Base-by-base conservation (phyloP, 345 rosid genomes). In the Laguncularia racemosa region DNA sequence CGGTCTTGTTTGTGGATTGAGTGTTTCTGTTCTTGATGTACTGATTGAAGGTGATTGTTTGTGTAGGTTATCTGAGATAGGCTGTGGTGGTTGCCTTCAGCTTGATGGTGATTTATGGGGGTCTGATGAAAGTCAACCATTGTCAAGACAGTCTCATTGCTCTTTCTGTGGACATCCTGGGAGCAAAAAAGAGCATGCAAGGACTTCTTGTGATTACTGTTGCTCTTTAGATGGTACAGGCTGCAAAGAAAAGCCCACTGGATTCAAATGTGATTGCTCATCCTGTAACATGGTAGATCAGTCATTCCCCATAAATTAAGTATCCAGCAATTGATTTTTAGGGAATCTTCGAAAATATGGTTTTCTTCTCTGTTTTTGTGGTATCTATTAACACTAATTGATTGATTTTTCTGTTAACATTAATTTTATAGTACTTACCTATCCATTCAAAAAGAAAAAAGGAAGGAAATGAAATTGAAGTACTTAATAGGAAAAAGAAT, bases 101-200 rank as follows among this genome's bases (percentile, higher is more conserved):
- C 54, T 53, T 64, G 73, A 33, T 68, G 66, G 70, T 53, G 70
- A 56, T 56, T 56, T 57, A 64, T 40, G 64, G 59, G 20, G 51
- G 68, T 63, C 55, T 26, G 65, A 65, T 56, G 77, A 67, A 51
- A 63, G 45, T 62, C 67, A 76, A 40, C 70, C 74, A 63, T 76
- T 56, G 69, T 67, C 59, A 43, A 78, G 76, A 72, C 48, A 62
- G 64, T 72, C 85, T 69, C 99, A 93, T 69, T 89, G 97, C 58
- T 83, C 96, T 52, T 73, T 80, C 53, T 87, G 99, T 74, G 97
- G 99, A 62, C 99, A 93, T 74, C 92, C 88, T 2, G 90, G 96
- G 20, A 82, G 67, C 70, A 87, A 84, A 71, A 82, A 60, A 70
- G 72, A 59, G 26, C 99, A 93, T 72, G 62, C 72, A 38, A 82